Base-by-base conservation (phyloP, 495 filamentous ascomycete species). In the Tuber borchii region DNA sequence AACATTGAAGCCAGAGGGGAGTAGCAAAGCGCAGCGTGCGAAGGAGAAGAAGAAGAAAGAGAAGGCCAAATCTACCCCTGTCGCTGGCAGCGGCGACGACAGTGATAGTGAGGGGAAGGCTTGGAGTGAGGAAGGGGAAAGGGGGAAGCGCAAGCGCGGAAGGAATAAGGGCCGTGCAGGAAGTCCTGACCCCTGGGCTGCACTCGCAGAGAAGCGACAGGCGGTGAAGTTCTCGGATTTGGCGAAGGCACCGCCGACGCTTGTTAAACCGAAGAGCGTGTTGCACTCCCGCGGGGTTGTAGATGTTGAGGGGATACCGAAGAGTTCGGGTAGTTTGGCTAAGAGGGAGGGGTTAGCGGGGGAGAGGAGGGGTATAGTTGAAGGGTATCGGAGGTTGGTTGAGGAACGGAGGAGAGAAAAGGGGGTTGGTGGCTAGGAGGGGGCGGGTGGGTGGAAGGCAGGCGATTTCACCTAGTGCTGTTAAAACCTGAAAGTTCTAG, bases 341-440 rank as follows among this genome's bases (percentile, higher is more conserved):
- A 87, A 90, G 83, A 87, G 93, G 82, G 93, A 96, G 84, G 93
- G 97, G 84, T 81, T 98, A 75, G 91, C 91, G 19, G 88, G 86
- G 69, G 90, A 92, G 80, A 87, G 95, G 80, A 88, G 87, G 82
- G 90, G 87, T 70, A 90, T 97, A 22, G 91, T 98, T 71, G 93
- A 93, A 80, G 87, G 88, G 69, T 98, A 98, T 83, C 85, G 94
- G 76, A 87, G 87, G 81, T 87, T 94, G 87, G 95, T 97, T 92
- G 88, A 86, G 40, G 87, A 87, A 81, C 91, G 88, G 84, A 87
- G 90, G 71, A 83, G 74, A 17, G 42, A 19, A 26, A 73, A 46
- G 39, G 71, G 9, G 45, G 17, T 22, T 26, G 40, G 46, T 0
- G 20, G 26, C 56, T 65, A 65, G 26, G 2, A 2, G 2, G 51